Conservation (phyloP, 2,329 filamentous ascomycete species). For the Aspergillus persii region DNA sequence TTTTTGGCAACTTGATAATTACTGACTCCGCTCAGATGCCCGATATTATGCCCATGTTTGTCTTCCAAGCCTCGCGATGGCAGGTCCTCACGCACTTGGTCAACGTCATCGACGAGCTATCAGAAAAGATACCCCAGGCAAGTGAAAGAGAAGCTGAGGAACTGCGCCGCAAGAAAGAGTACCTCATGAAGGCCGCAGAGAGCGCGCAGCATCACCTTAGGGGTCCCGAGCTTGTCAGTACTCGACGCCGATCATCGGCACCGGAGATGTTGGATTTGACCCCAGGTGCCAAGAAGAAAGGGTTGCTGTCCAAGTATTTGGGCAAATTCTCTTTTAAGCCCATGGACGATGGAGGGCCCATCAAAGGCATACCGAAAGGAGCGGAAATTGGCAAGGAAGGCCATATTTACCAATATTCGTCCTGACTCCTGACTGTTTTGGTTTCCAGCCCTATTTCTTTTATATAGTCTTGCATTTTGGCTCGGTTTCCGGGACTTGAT, state of each 20-base stretch:
- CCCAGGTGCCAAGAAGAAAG: conserved; percentile 23
- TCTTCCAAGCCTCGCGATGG: conserved; percentile 84
- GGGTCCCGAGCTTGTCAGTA: conserved; percentile 82
- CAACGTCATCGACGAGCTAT: conserved; percentile 57
- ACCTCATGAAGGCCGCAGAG: conserved; percentile 70
- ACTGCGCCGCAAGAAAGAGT: conserved; percentile 55
- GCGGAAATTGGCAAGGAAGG: conserved; percentile 42
- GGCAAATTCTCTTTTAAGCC: conserved; percentile 19
- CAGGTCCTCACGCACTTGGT: conserved; percentile 71
- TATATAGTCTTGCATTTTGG: not conserved
- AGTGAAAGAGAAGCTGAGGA: conserved; percentile 44
- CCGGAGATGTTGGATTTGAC: conserved; percentile 30
- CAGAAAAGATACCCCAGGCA: conserved; percentile 44
- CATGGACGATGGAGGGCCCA: conserved; percentile 33
- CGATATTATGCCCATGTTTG: conserved; percentile 78
- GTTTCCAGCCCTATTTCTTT: not conserved
- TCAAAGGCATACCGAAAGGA: conserved; percentile 63
- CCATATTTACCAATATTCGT: conserved; percentile 34
- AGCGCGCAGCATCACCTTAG: conserved; percentile 79
- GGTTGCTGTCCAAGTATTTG: conserved; percentile 23
- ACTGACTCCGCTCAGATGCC: conserved; percentile 57
- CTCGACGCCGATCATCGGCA: conserved; percentile 46
- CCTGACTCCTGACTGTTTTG: conserved; percentile 1
- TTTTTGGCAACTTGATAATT: not conserved
- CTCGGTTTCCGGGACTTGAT: not conserved